Percentiles rank a stretch among this genome's conserved stretches.
Conservation (phyloP, 106 monocot genomes). For the Dendrobium huoshanense region DNA sequence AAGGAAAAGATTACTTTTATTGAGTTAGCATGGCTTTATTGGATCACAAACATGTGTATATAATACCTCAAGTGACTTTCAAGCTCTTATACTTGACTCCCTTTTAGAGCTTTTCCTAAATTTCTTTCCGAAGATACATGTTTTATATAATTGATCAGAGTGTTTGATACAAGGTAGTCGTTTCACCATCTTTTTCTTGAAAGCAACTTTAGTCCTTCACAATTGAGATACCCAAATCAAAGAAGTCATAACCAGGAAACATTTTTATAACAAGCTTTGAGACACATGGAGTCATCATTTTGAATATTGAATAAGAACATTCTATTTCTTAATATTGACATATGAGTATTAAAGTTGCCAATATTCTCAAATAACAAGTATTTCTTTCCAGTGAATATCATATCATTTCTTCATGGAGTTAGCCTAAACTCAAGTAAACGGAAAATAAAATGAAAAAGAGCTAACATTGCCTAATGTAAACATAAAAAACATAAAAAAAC, state of each 20-base stretch:
- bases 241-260: neutral
- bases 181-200: constrained; percentile 14
- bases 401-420: neutral
- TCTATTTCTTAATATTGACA: neutral
- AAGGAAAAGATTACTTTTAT: neutral
- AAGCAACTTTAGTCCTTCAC: neutral
- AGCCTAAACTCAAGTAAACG: neutral
- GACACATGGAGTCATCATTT: neutral
- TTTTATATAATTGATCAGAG: constrained; percentile 1
- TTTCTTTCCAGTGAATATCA: neutral
- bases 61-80: neutral
- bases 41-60: neutral
- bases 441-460: too few species aligned
- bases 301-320: constrained; percentile 8
- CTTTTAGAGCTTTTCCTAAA: neutral
- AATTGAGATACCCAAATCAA: constrained; percentile 7
- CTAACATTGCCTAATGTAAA: too few species aligned
- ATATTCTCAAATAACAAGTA: too few species aligned
- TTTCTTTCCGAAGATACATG: constrained; percentile 1
- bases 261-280: neutral
- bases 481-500: too few species aligned
- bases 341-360: constrained; percentile 3
- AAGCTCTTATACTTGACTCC: neutral
- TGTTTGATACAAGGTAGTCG: neutral
- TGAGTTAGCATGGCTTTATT: constrained; percentile 2